Base-by-base conservation (phyloP, 1,284 basidiomycete genomes). In the Apiotrichum gracile region DNA sequence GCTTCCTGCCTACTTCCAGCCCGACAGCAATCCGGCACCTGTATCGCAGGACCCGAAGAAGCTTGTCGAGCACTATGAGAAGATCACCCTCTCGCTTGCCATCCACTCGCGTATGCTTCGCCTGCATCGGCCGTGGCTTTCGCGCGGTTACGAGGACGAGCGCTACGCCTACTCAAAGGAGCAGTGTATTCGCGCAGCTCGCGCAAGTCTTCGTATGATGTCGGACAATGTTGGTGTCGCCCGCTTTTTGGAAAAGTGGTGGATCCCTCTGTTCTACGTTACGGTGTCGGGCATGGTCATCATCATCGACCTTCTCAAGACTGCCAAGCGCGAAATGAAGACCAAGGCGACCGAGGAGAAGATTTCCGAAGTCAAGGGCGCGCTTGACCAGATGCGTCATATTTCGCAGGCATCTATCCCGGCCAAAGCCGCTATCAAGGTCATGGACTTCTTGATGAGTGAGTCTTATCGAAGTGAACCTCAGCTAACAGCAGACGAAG, bases 211-310 rank as follows among this genome's bases (percentile, higher is more conserved):
- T 58, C 64, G 69, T 50, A 66, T 77, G 60, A 74, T 77, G 69
- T 64, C 63, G 39, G 67, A 69, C 51, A 61, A 65, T 22, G 58
- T 65, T 49, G 70, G 70, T 1, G 67, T 68, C 5, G 71, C 72
- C 22, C 60, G 66, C 14, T 76, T 76, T 60, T 52, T 77, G 45
- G 75, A 77, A 51, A 72, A 73, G 62, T 77, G 76, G 76, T 77
- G 74, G 71, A 65, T 72, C 39, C 70, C 68, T 1, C 60, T 73
- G 33, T 72, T 74, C 58, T 73, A 75, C 58, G 69, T 74, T 3
- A 72, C 73, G 0, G 73, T 75, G 4, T 72, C 74, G 14, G 71
- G 68, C 13, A 62, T 74, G 41, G 73, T 77, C 21, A 61, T 76
- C 33, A 70, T 76, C 52, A 78, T 73, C 47, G 75, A 77, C 54